These are phyloP conservation scores for Meyerozyma elateridarum DNA, from an alignment of 1,139 yeast species.

Conservation along the genomic window DNA sequence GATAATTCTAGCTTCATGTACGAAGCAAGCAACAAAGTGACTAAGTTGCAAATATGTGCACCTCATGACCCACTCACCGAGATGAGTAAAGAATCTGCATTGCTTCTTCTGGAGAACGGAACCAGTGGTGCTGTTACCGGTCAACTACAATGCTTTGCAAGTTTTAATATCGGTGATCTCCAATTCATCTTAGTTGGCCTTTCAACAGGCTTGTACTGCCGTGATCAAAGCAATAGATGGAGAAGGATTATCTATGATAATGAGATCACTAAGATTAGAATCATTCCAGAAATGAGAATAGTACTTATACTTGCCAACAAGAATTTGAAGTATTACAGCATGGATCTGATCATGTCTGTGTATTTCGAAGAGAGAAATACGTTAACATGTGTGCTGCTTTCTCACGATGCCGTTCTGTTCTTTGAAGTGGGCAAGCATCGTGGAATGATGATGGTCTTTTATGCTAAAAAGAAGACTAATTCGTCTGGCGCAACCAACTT, in stretches of 20 bases:
- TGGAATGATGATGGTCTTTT: slow-evolving; percentile 53
- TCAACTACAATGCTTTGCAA: neutral
- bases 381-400: slow-evolving; percentile 29
- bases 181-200: slow-evolving; percentile 32
- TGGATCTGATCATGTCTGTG: slow-evolving; percentile 40
- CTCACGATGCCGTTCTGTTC: slow-evolving; percentile 33
- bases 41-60: slow-evolving; percentile 55
- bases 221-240: slow-evolving; percentile 54
- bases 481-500: slow-evolving; percentile 45
- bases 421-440: slow-evolving; percentile 62
- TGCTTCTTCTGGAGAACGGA: slow-evolving; percentile 5
- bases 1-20: slow-evolving; percentile 65
- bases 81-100: neutral
- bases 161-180: neutral
- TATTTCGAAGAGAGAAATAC: slow-evolving; percentile 31
- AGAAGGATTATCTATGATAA: slow-evolving; percentile 50
- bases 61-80: slow-evolving; percentile 61
- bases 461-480: slow-evolving; percentile 46
- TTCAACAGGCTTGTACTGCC: slow-evolving; percentile 40
- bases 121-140: neutral
- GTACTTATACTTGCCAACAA: slow-evolving; percentile 58
- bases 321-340: slow-evolving; percentile 55
- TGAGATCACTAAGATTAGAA: slow-evolving; percentile 58
- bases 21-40: slow-evolving; percentile 49
- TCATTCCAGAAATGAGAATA: slow-evolving; percentile 53